A percentile compares a stretch with the other conserved stretches of the same genome.
Conservation (phyloP, 108 stramenopile species). For the Skeletonema costatum region DNA sequence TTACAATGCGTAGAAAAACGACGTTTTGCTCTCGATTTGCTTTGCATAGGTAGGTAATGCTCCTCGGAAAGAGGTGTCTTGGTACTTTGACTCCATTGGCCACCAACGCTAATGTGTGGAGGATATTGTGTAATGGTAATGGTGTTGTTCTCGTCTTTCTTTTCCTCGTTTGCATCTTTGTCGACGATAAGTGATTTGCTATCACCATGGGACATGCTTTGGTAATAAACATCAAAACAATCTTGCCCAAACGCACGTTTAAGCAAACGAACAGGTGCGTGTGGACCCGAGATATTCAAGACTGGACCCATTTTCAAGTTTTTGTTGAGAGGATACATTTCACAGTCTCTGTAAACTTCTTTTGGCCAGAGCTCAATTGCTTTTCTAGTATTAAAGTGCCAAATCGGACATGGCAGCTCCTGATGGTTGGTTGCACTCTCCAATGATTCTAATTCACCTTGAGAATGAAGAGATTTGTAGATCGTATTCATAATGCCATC, state of each 20-base stretch:
- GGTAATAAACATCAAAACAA: conserved; percentile 76
- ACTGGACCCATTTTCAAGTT: conserved; percentile 66
- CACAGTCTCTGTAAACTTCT: conserved; percentile 56
- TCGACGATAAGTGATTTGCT: neutral
- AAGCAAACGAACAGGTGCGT: conserved; percentile 46
- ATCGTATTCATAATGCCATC: conserved; percentile 42
- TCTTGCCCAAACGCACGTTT: conserved; percentile 73
- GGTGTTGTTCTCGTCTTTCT: conserved; percentile 1
- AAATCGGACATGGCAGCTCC: conserved; percentile 51
- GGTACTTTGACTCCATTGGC: conserved; percentile 54
- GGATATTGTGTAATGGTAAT: conserved; percentile 11
- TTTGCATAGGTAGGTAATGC: conserved; percentile 79
- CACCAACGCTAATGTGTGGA: conserved; percentile 49
- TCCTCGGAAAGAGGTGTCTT: conserved; percentile 54
- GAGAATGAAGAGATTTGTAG: conserved; percentile 6
- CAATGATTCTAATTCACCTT: conserved; percentile 10
- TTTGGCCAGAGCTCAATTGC: conserved; percentile 79
- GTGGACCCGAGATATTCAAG: conserved; percentile 49
- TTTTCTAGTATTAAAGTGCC: conserved; percentile 77
- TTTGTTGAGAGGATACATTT: conserved; percentile 57
- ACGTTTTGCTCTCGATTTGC: conserved; percentile 47
- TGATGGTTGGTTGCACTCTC: neutral
- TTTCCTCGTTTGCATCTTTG: conserved; percentile 3
- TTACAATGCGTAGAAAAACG: conserved; percentile 47
- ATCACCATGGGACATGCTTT: conserved; percentile 49